Evolutionary conservation across 108 stramenopile species (phyloP).

Genomic region (Cyclostephanos tholiformis): DNA sequence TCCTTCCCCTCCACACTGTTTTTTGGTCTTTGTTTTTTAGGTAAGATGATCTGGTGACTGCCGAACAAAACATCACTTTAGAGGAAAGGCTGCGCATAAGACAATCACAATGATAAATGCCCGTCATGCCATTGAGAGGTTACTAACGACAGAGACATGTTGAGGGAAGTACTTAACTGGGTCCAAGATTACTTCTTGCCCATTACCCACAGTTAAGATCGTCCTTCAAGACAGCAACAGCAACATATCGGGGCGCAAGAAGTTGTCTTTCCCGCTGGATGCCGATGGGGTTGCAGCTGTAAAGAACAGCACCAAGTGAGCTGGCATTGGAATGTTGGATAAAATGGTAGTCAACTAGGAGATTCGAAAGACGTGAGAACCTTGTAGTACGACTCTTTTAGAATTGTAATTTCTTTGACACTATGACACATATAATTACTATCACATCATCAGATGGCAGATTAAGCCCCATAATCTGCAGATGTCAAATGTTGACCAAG

Average conservation of each 20-base stretch:
- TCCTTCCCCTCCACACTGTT: too few relatives aligned
- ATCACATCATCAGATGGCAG: constrained; percentile 15
- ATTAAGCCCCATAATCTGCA: constrained; percentile 23
- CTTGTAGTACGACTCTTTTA: background rate
- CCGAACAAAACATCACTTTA: too few relatives aligned
- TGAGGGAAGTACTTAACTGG: constrained; percentile 20
- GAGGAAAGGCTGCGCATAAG: too few relatives aligned
- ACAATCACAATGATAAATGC: background rate
- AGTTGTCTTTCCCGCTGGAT: constrained; percentile 20
- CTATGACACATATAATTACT: background rate
- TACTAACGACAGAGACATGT: constrained; percentile 10
- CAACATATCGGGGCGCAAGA: constrained; percentile 1
- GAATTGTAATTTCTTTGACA: background rate
- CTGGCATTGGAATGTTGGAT: constrained; percentile 31
- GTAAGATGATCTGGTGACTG: too few relatives aligned
- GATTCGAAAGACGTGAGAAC: constrained; percentile 28
- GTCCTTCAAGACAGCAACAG: constrained; percentile 11
- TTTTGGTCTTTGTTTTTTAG: too few relatives aligned
- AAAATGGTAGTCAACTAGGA: constrained; percentile 27
- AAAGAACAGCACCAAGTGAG: constrained; percentile 23
- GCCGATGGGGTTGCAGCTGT: constrained; percentile 8
- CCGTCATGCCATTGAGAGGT: constrained; percentile 18
- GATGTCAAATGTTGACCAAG: constrained; percentile 19
- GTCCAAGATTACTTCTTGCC: constrained; percentile 12
- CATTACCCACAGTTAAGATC: constrained; percentile 14